Percentiles rank a stretch among this genome's conserved stretches.
These are phyloP conservation scores for Karstenula rhodostoma DNA, from an alignment of 2,329 filamentous ascomycete species.

Conservation along the genomic window DNA sequence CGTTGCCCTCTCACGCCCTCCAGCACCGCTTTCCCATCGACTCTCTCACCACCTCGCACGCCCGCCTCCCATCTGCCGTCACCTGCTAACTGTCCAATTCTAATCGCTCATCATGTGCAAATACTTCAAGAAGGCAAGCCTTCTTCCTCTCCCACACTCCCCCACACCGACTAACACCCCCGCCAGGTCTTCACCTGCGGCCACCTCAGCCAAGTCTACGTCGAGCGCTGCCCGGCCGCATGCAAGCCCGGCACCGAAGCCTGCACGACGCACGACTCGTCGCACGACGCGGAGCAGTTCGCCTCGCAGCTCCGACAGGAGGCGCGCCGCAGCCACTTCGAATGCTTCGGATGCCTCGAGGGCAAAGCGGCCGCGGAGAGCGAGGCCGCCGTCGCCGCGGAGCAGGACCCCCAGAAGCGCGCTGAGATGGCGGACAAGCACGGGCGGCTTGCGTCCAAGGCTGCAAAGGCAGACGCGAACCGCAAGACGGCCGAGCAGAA, in stretches of 20 bases:
- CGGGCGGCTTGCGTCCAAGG: not conserved
- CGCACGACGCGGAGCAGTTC: not conserved
- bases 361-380: not conserved
- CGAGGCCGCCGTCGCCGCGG: not conserved
- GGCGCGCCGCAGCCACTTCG: not conserved
- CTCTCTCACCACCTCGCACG: not conserved
- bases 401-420: not conserved
- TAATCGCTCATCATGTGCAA: slow-evolving; percentile 3
- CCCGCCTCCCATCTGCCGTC: too few relatives aligned
- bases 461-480: not conserved
- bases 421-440: not conserved
- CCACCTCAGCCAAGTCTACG: not conserved
- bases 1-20: not conserved
- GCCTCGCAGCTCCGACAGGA: not conserved
- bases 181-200: slow-evolving; percentile 2
- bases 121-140: not conserved
- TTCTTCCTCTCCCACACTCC: not conserved
- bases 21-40: not conserved
- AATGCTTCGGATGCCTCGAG: not conserved
- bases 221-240: slow-evolving; percentile 3
- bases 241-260: not conserved
- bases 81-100: not conserved
- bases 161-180: not conserved
- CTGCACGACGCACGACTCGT: not conserved
- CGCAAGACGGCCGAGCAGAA: not conserved